Base-by-base conservation (phyloP, 2,329 filamentous ascomycete species). In the Arthrobotrys sphaeroides region DNA sequence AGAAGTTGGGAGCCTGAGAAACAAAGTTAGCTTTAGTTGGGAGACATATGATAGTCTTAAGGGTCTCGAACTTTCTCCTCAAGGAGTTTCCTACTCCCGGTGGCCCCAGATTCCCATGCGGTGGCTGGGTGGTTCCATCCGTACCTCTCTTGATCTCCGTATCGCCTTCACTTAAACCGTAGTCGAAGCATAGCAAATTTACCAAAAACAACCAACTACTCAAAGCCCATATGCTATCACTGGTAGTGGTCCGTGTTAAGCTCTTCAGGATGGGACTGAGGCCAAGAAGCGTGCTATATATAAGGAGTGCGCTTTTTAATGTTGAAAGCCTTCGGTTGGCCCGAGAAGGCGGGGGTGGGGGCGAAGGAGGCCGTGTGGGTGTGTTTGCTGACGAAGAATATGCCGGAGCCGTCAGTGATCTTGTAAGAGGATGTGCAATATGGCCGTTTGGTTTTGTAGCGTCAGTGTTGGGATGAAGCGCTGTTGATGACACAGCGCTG, bases 161-260 rank as follows among this genome's bases (percentile, higher is more conserved):
- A 36, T 77, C 67, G 7, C 64, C 68, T 51, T 74, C 40, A 60
- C 55, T 62, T 40, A 77, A 18, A 9, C 92, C 92, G 82, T 99
- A 99, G 85, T 99, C 95, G 81, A 97, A 98, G 82, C 96, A 97
- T 83, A 97, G 96, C 77, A 98, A 93, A 82, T 99, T 99, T 83
- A 97, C 94, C 80, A 91, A 88, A 77, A 99, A 88, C 47, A 99
- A 87, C 89, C 93, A 95, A 80, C 92, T 94, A 59, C 92, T 95
- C 85, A 99, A 91, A 70, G 95, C 93, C 95, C 95, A 99, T 81
- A 99, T 99, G 45, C 91, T 95, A 85, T 99, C 95, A 67, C 89
- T 91, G 5, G 92, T 94, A 3, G 94, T 98, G 3, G 94, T 97
- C 59, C 88, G 88, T 0, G 95, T 99, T n/a, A 99, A 87, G 0